A percentile compares a stretch with the other conserved stretches of the same genome.
phyloP scores from a whole-genome alignment of 2,329 filamentous ascomycete genomes.

The Sphaerulina vaccinii region DNA sequence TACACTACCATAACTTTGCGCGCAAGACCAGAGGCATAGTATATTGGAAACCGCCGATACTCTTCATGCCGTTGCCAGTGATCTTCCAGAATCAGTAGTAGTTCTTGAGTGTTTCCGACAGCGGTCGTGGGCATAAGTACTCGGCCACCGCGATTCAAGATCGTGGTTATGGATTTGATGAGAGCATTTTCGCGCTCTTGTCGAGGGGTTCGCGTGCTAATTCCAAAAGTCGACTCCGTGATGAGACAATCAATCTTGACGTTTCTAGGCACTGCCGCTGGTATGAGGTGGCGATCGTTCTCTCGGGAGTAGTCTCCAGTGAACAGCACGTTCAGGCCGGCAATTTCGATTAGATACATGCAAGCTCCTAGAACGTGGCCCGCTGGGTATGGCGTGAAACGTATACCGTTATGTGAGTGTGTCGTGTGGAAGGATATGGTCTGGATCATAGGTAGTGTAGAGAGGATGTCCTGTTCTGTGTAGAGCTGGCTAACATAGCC shows the following conservation, averaged over 20 bases:
- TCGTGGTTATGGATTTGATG: conserved; percentile 91
- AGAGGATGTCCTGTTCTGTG: conserved; percentile 91
- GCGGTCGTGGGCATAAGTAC: conserved; percentile 96
- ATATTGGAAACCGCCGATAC: conserved; percentile 88
- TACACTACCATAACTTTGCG: conserved; percentile 98
- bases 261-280: conserved; percentile 82
- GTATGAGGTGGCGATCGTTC: conserved; percentile 91
- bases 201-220: conserved; percentile 87
- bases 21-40: conserved; percentile 93
- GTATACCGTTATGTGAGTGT: conserved; percentile 92
- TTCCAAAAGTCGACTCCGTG: conserved; percentile 95
- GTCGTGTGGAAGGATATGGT: conserved; percentile 98
- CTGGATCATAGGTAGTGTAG: conserved; percentile 90
- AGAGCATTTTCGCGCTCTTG: conserved; percentile 87
- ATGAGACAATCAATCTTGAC: conserved; percentile 95
- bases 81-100: conserved; percentile 91
- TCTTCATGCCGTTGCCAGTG: conserved; percentile 92
- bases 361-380: conserved; percentile 97
- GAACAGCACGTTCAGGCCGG: conserved; percentile 93
- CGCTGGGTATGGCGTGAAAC: conserved; percentile 93
- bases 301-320: conserved; percentile 97
- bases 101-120: conserved; percentile 86
- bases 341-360: conserved; percentile 98
- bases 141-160: conserved; percentile 86
- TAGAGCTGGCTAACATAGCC: conserved; percentile 68